Conservation (phyloP, 2,329 filamentous ascomycete genomes). For the Colletotrichum siamense region DNA sequence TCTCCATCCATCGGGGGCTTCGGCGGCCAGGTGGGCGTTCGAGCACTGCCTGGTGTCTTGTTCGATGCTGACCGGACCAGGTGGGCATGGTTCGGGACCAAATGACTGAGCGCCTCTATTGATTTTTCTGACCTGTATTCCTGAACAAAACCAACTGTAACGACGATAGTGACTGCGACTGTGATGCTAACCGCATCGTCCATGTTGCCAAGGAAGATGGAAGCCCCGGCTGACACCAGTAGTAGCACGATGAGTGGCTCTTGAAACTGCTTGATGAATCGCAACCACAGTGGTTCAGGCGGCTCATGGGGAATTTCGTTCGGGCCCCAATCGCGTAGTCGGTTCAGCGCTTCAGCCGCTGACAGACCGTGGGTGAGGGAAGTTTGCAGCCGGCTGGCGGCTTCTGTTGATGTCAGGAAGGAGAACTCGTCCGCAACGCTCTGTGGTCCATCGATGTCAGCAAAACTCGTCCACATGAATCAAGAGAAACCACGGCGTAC, state of each 20-base stretch:
- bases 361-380: slow-evolving; percentile 85
- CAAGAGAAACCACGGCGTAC: slow-evolving; percentile 40
- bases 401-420: slow-evolving; percentile 77
- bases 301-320: slow-evolving; percentile 96
- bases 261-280: slow-evolving; percentile 96
- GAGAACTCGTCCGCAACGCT: slow-evolving; percentile 65
- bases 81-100: slow-evolving; percentile 95
- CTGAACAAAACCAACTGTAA: slow-evolving; percentile 94
- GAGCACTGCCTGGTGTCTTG: slow-evolving; percentile 36
- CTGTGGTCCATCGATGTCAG: slow-evolving; percentile 34
- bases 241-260: slow-evolving; percentile 94
- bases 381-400: slow-evolving; percentile 77
- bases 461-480: neutral
- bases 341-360: slow-evolving; percentile 78
- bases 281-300: slow-evolving; percentile 92
- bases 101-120: slow-evolving; percentile 88
- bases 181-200: slow-evolving; percentile 97
- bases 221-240: slow-evolving; percentile 85
- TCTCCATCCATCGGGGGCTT: slow-evolving; percentile 49
- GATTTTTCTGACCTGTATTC: slow-evolving; percentile 98
- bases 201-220: slow-evolving; percentile 88
- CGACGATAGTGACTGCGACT: slow-evolving; percentile 94
- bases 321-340: slow-evolving; percentile 81
- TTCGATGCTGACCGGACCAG: slow-evolving; percentile 72
- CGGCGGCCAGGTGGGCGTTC: slow-evolving; percentile 53